These are phyloP conservation scores for Amniculicola lignicola DNA, from an alignment of 495 filamentous ascomycete genomes.

Conservation along the genomic window DNA sequence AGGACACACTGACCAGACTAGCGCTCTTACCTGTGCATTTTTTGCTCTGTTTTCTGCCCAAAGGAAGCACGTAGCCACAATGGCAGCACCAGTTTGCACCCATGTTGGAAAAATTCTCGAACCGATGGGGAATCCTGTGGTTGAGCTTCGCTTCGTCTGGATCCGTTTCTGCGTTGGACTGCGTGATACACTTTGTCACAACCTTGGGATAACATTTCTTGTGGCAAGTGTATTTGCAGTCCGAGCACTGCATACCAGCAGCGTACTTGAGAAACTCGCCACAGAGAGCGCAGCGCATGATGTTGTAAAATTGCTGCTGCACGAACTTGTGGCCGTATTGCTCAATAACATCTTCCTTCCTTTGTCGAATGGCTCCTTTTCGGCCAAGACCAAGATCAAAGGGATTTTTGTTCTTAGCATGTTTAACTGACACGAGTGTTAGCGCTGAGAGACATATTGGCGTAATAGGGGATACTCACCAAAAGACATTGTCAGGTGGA, in stretches of 20 bases:
- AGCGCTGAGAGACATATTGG: constrained; percentile 31
- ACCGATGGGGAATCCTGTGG: constrained; percentile 96
- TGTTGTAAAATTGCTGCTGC: constrained; percentile 98
- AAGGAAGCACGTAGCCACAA: constrained; percentile 95
- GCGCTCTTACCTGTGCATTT: constrained; percentile 74
- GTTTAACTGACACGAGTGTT: constrained; percentile 56
- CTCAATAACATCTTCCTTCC: constrained; percentile 95
- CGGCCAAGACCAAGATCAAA: constrained; percentile 87
- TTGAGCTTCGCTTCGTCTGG: constrained; percentile 99
- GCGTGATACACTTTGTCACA: constrained; percentile 99
- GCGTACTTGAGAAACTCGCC: constrained; percentile 98
- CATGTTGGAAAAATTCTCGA: constrained; percentile 89
- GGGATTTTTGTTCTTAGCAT: constrained; percentile 63
- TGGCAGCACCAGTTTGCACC: constrained; percentile 99
- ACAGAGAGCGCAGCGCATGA: constrained; percentile 98
- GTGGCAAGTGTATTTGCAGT: constrained; percentile 99
- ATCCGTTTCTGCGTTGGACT: constrained; percentile 95
- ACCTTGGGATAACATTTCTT: constrained; percentile 94
- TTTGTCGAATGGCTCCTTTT: constrained; percentile 93
- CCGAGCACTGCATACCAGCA: constrained; percentile 96
- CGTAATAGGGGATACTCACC: constrained; percentile 45
- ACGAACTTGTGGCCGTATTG: constrained; percentile 99
- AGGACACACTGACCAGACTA: constrained; percentile 7
- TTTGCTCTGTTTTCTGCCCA: constrained; percentile 89
- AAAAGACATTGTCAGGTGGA: constrained; percentile 84